phyloP scores from a whole-genome alignment of 768 basidiomycete genomes.

The Tricholoma sp. region DNA sequence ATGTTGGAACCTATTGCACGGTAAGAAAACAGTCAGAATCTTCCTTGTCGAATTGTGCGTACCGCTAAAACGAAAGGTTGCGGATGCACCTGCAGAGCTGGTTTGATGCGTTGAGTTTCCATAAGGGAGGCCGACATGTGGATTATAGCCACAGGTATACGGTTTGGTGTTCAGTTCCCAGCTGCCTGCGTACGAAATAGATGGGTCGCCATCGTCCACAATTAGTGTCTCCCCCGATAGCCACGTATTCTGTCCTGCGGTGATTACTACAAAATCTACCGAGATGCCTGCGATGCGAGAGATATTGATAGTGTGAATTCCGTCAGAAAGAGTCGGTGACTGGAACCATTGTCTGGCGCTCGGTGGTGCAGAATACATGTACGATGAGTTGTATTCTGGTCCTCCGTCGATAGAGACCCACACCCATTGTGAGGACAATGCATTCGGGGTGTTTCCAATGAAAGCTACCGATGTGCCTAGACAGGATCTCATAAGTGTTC shows the following conservation, averaged over 20 bases:
- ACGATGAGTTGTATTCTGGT: slow-evolving; percentile 6
- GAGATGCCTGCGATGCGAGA: slow-evolving; percentile 14
- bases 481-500: neutral
- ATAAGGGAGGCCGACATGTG: slow-evolving; percentile 14
- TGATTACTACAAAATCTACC: slow-evolving; percentile 17
- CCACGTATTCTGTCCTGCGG: slow-evolving; percentile 15
- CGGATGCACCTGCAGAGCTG: slow-evolving; percentile 12
- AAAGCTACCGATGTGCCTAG: slow-evolving; percentile 12
- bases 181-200: slow-evolving; percentile 12
- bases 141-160: slow-evolving; percentile 8
- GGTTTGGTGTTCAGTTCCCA: slow-evolving; percentile 11
- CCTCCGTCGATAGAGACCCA: slow-evolving; percentile 18
- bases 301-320: slow-evolving; percentile 15
- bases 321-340: slow-evolving; percentile 15
- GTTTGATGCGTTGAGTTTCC: slow-evolving; percentile 23
- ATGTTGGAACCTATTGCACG: neutral
- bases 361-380: slow-evolving; percentile 9
- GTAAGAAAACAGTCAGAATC: neutral
- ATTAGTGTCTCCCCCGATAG: slow-evolving; percentile 14
- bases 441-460: slow-evolving; percentile 8
- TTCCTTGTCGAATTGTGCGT: neutral
- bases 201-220: slow-evolving; percentile 18
- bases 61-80: slow-evolving; percentile 25
- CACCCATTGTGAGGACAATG: slow-evolving; percentile 4
- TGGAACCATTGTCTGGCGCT: slow-evolving; percentile 20